Evolutionary conservation across 2,329 filamentous ascomycete species (phyloP), one percentile per base, ranked within the genome.

Genomic region (Aspergillus sojae): DNA sequence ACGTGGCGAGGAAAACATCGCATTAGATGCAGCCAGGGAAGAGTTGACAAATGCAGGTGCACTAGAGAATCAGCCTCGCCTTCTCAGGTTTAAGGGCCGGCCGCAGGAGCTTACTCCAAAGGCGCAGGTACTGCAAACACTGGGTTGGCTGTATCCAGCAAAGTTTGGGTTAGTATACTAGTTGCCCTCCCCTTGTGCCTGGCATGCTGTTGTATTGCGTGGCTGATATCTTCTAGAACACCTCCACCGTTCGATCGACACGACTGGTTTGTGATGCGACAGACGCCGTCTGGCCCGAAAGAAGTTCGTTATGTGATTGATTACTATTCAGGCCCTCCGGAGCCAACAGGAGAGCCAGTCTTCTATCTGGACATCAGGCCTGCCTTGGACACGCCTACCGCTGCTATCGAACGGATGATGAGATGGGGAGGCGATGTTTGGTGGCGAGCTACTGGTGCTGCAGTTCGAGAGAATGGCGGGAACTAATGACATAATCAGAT

Each of bases 271-370:
- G 91, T 99, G 48, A 86, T 91, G 68, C 86, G 95, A 66, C 85
- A 90, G 39, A 79, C 86, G 56, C 81, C 83, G 5, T 84, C 89
- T 60, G 92, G 91, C 32, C 77, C 89, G 63, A 90, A 89, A 75
- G 90, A 97, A 81, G 84, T 97, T 53, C 88, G 95, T 72, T 99
- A 99, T 77, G 88, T 99, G 61, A 99, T 99, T 76, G 95, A 99
- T 78, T 98, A 97, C 80, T 98, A 98, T 79, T 90, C 91, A 39
- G 94, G 89, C 6, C 89, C 89, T 28, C 90, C 91, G 1, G 93
- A 96, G 73, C 88, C 90, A 2, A 91, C 88, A 0, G 95, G 94
- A 36, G 93, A 97, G 75, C 94, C 95, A 3, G 93, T 98, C 7
- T 99, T 99, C 81, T 97, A 89, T 77, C 87, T 99, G 60, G 95